These are phyloP conservation scores for Gracilaria gracilis DNA, from an alignment of 23 red algal species.

Conservation along the genomic window DNA sequence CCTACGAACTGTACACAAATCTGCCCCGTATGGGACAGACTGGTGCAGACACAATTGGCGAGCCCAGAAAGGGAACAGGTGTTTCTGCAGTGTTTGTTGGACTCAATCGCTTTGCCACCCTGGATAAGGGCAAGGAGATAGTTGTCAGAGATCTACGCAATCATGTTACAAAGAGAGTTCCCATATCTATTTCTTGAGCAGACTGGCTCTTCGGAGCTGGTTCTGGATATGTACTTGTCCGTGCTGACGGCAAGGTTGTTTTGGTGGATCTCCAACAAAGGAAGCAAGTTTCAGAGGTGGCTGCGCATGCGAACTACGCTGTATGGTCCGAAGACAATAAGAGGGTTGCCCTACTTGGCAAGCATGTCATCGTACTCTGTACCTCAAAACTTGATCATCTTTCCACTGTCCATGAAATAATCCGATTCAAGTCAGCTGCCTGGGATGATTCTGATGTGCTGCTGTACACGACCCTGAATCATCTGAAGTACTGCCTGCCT, in stretches of 20 bases:
- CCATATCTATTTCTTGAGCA: conserved; percentile 78
- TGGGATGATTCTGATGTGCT: conserved; percentile 99
- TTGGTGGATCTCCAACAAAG: conserved; percentile 88
- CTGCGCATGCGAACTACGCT: conserved; percentile 82
- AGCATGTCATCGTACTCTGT: conserved; percentile 87
- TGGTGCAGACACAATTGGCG: conserved; percentile 63
- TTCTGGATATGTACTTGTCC: conserved; percentile 85
- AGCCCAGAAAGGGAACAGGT: conserved; percentile 77
- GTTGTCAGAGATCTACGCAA: conserved; percentile 92
- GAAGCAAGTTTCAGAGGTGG: conserved; percentile 79
- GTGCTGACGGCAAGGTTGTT: conserved; percentile 78
- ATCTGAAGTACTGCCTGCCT: conserved; percentile 98
- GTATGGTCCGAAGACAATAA: conserved; percentile 95
- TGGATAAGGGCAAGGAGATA: conserved; percentile 81
- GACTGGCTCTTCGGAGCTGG: conserved; percentile 85
- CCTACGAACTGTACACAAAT: conserved; percentile 85
- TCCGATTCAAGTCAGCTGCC: conserved; percentile 94
- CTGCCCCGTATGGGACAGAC: conserved; percentile 60
- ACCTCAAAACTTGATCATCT: conserved; percentile 89
- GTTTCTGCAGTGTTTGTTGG: conserved; percentile 92
- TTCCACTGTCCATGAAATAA: conserved; percentile 93
- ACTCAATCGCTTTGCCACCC: conserved; percentile 84
- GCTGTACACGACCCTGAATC: conserved; percentile 94
- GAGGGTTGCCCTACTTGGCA: conserved; percentile 87
- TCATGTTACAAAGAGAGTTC: conserved; percentile 80